Evolutionary conservation across 2,329 filamentous ascomycete genomes (phyloP).

Genomic region (Botrytis deweyae): DNA sequence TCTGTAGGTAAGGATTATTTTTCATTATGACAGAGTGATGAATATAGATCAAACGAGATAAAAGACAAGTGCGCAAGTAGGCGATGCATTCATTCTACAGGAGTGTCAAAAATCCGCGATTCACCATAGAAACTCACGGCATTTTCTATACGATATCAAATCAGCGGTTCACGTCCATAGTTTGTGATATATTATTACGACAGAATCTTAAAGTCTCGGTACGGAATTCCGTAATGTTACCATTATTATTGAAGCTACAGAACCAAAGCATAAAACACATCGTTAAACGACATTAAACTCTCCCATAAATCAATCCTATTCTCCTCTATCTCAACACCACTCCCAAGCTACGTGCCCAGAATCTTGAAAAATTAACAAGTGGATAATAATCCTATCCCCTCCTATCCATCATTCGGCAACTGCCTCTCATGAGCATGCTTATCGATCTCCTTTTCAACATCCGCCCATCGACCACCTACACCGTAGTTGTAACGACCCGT

Average conservation of each 20-base stretch:
- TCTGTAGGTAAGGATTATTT: too few relatives aligned
- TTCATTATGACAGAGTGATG: too few relatives aligned
- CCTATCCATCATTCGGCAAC: not conserved
- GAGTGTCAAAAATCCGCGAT: not conserved
- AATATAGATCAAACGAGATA: not conserved
- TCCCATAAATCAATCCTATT: not conserved
- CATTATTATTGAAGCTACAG: not conserved
- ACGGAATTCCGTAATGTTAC: not conserved
- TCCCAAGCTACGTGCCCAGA: not conserved
- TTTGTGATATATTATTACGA: not conserved
- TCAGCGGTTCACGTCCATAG: not conserved
- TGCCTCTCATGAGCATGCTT: not conserved
- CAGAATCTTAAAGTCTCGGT: not conserved
- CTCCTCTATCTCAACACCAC: not conserved
- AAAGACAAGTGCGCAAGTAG: not conserved
- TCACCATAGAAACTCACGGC: not conserved
- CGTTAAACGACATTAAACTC: not conserved
- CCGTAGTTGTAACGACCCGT: accelerated
- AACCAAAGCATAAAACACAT: not conserved
- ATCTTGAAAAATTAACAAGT: not conserved
- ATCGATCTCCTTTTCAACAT: not conserved
- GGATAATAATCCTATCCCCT: not conserved
- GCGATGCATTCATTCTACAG: not conserved
- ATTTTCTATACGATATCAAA: too few relatives aligned
- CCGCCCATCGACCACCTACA: not conserved